phyloP scores from a whole-genome alignment of 75 land plant species.

The Azolla pinnata region DNA sequence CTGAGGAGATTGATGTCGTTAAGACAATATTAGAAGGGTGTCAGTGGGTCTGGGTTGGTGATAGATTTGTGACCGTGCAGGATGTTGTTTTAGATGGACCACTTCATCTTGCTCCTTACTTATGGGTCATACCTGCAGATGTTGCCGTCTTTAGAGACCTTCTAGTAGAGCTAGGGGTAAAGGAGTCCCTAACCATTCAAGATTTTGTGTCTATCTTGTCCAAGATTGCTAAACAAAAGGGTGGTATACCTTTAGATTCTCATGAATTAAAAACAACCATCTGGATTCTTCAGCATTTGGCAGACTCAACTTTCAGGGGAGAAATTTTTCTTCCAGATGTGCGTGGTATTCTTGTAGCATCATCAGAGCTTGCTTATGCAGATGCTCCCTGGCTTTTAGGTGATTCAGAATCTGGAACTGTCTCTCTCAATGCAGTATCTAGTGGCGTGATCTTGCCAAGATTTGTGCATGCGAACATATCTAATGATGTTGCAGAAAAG shows the following conservation, averaged over 20 bases:
- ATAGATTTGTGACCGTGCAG: constrained; percentile 80
- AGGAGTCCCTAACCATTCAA: constrained; percentile 47
- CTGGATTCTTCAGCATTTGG: constrained; percentile 70
- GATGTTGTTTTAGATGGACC: constrained; percentile 90
- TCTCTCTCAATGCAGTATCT: constrained; percentile 23
- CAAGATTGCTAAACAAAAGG: constrained; percentile 53
- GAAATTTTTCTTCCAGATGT: constrained; percentile 62
- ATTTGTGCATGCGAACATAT: constrained; percentile 84
- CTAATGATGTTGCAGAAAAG: constrained; percentile 92
- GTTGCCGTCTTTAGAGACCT: constrained; percentile 76
- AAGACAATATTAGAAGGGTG: constrained; percentile 86
- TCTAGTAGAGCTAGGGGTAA: constrained; percentile 70
- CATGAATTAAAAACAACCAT: constrained; percentile 63
- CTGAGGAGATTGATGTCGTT: constrained; percentile 89
- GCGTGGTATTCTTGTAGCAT: constrained; percentile 42
- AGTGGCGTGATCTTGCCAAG: neutral
- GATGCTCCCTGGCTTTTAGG: constrained; percentile 94
- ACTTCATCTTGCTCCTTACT: constrained; percentile 84
- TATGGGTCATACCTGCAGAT: constrained; percentile 90
- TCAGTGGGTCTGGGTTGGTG: constrained; percentile 96
- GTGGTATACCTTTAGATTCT: constrained; percentile 43
- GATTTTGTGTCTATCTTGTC: constrained; percentile 65
- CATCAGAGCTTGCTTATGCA: constrained; percentile 64
- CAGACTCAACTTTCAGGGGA: constrained; percentile 51
- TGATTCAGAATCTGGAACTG: constrained; percentile 16